Evolutionary conservation across 345 rosid genomes (phyloP).

Genomic region (Jatropha curcas): DNA sequence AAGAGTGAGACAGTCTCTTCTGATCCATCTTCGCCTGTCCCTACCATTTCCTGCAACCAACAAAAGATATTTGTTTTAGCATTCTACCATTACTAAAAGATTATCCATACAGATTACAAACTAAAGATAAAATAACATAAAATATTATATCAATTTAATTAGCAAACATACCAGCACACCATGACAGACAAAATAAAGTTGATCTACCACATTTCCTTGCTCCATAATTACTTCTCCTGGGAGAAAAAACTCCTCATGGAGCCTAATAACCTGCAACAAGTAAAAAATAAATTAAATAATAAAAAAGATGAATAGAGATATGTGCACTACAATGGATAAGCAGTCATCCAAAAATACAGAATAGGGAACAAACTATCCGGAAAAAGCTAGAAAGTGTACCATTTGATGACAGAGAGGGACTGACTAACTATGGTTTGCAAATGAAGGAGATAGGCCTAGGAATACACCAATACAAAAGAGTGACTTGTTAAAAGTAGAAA

Average conservation of each 20-base stretch:
- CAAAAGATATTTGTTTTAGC: not conserved
- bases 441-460: not conserved
- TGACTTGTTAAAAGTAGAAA: not conserved
- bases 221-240: conserved; percentile 95
- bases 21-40: conserved; percentile 67
- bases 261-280: conserved; percentile 56
- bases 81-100: not conserved
- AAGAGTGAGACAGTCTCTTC: conserved; percentile 65
- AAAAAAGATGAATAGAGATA: not conserved
- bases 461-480: not conserved
- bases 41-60: conserved; percentile 60
- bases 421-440: not conserved
- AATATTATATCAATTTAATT: not conserved
- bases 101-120: not conserved
- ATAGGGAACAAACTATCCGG: not conserved
- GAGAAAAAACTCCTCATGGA: conserved; percentile 95
- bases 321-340: not conserved
- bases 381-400: not conserved
- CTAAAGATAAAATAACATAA: not conserved
- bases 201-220: conserved; percentile 89
- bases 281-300: conserved; percentile 6
- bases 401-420: not conserved
- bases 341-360: not conserved
- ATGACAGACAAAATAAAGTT: conserved; percentile 86
- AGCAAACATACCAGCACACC: conserved; percentile 67